These are phyloP conservation scores for Circinella umbellata DNA, from an alignment of 371 early-diverging fungal species.

Conservation along the genomic window DNA sequence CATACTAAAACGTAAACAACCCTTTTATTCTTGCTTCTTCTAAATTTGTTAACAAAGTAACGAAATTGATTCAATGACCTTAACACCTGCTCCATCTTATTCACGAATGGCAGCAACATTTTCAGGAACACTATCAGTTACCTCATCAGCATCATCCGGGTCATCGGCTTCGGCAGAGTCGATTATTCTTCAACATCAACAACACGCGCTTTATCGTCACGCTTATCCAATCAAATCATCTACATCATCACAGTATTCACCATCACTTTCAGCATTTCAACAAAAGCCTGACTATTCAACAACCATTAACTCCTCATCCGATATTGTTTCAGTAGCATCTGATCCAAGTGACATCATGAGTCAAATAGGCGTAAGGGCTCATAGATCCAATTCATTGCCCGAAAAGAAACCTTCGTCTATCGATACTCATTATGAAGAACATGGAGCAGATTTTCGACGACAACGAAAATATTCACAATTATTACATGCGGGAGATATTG, in stretches of 20 bases:
- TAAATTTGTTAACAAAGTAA: neutral
- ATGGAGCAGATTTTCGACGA: neutral
- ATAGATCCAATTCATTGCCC: neutral
- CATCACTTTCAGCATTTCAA: slow-evolving; percentile 1
- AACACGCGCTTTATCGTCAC: neutral
- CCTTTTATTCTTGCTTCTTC: neutral
- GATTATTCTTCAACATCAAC: neutral
- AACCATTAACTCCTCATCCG: neutral
- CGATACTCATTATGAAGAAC: neutral
- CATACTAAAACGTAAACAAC: no score
- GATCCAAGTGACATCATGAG: neutral
- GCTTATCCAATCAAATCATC: slow-evolving; percentile 1
- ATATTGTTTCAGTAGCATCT: neutral
- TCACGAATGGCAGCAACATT: neutral
- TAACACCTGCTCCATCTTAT: slow-evolving; percentile 1
- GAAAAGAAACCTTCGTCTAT: neutral
- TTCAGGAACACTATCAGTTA: neutral
- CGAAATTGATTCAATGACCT: neutral
- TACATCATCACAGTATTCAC: neutral
- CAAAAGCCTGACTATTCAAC: neutral
- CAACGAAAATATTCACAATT: neutral
- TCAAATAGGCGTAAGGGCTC: neutral
- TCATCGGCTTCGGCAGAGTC: neutral
- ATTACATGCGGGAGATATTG: slow-evolving; percentile 32
- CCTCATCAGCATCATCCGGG: neutral